These are phyloP conservation scores for Calonectria multiphialidica DNA, from an alignment of 2,329 filamentous ascomycete species.

Conservation along the genomic window DNA sequence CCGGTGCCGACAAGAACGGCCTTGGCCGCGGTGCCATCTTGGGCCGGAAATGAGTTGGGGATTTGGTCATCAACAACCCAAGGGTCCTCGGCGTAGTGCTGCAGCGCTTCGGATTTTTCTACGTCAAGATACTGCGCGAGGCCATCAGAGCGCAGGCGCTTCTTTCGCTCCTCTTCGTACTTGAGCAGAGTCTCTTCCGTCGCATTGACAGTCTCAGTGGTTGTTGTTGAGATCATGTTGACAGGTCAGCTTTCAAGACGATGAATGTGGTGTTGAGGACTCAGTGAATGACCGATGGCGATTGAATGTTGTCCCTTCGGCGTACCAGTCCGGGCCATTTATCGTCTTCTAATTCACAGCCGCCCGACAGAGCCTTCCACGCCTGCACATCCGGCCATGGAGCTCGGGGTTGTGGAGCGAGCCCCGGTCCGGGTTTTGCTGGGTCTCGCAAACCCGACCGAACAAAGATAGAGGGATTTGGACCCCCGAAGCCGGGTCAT, in stretches of 20 bases:
- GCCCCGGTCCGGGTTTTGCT: not conserved
- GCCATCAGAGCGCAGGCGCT: not conserved
- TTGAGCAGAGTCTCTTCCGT: constrained; percentile 2
- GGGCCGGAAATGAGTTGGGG: not conserved
- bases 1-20: not conserved
- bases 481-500: not conserved
- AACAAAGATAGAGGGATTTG: not conserved
- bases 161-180: not conserved
- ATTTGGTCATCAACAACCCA: not conserved
- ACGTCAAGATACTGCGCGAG: not conserved
- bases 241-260: not conserved
- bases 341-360: not conserved
- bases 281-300: not conserved
- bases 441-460: not conserved
- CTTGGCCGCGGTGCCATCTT: not conserved
- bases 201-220: not conserved
- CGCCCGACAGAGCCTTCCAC: not conserved
- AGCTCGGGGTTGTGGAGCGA: not conserved
- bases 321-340: not conserved
- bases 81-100: not conserved
- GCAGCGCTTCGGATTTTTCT: not conserved
- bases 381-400: not conserved
- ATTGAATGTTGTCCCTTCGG: not conserved
- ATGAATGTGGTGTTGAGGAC: not conserved
- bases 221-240: not conserved